phyloP scores from a whole-genome alignment of 768 basidiomycete genomes.

The Sporobolomyces roseus region DNA sequence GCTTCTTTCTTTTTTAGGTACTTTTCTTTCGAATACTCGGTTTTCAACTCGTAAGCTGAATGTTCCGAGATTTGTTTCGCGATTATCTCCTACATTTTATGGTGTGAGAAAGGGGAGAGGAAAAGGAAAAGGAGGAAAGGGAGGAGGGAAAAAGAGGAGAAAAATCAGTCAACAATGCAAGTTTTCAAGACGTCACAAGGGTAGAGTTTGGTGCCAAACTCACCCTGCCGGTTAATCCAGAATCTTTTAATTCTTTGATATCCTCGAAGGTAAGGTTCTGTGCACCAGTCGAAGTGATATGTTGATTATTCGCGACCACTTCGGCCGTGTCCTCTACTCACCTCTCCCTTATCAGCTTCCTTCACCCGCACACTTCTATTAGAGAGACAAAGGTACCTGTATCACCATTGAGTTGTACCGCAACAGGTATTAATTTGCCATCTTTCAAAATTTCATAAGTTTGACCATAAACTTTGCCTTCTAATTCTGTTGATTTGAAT shows the following conservation, averaged over 20 bases:
- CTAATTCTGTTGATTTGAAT: constrained; percentile 66
- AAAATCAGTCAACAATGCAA: too few relatives aligned
- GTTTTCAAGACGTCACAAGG: too few relatives aligned
- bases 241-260: constrained; percentile 74
- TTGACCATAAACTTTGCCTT: constrained; percentile 79
- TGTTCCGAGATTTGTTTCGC: constrained; percentile 89
- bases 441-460: constrained; percentile 73
- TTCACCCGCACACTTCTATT: too few relatives aligned
- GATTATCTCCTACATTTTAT: constrained; percentile 94
- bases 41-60: constrained; percentile 85
- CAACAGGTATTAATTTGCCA: constrained; percentile 63
- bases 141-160: too few relatives aligned
- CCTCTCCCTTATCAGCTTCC: too few relatives aligned
- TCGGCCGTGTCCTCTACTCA: constrained; percentile 81
- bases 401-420: constrained; percentile 63
- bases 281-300: constrained; percentile 62
- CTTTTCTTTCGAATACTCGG: constrained; percentile 98
- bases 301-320: constrained; percentile 92
- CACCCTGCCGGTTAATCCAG: constrained; percentile 60
- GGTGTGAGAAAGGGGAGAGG: too few relatives aligned
- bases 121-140: constrained; percentile 37
- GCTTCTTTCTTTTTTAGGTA: constrained; percentile 95
- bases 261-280: constrained; percentile 79
- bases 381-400: too few relatives aligned
- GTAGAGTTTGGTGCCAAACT: too few relatives aligned